These are phyloP conservation scores for Batrachochytrium dendrobatidis DNA, from an alignment of 371 early-diverging fungal genomes.

Conservation along the genomic window DNA sequence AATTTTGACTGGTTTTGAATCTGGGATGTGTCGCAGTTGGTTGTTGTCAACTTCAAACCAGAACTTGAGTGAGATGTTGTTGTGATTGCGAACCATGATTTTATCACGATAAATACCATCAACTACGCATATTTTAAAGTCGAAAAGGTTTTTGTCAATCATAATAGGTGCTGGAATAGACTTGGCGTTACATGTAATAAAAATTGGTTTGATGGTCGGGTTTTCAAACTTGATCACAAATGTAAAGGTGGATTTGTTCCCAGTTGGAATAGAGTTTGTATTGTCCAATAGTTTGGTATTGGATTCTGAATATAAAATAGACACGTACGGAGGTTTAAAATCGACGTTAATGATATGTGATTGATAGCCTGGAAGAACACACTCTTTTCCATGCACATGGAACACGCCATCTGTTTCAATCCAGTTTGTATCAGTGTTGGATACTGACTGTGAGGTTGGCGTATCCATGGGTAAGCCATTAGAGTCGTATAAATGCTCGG, in stretches of 20 bases:
- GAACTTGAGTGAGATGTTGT: conserved; percentile 21
- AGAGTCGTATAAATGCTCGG: no score
- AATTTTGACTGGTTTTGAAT: conserved; percentile 12
- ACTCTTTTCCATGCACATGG: not conserved
- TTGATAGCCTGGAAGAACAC: conserved; percentile 10
- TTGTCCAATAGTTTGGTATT: not conserved
- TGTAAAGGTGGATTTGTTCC: no score
- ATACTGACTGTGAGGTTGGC: no score
- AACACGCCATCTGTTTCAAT: not conserved
- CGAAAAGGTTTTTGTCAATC: conserved; percentile 14
- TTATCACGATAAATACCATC: conserved; percentile 14
- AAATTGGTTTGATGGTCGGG: conserved; percentile 12
- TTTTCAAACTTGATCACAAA: conserved; percentile 14
- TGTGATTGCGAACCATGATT: conserved; percentile 15
- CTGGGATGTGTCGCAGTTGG: not conserved
- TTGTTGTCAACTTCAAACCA: conserved; percentile 9
- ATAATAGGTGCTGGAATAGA: conserved; percentile 10
- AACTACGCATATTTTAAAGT: conserved; percentile 19
- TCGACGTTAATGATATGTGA: conserved; percentile 6
- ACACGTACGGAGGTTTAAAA: conserved; percentile 17
- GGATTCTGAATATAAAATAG: no score
- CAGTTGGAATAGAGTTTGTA: not conserved
- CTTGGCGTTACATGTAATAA: conserved; percentile 15
- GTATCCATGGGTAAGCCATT: no score
- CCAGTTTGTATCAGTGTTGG: no score